Conservation (phyloP, 768 basidiomycete species). For the Holtermanniella nyarrowii region DNA sequence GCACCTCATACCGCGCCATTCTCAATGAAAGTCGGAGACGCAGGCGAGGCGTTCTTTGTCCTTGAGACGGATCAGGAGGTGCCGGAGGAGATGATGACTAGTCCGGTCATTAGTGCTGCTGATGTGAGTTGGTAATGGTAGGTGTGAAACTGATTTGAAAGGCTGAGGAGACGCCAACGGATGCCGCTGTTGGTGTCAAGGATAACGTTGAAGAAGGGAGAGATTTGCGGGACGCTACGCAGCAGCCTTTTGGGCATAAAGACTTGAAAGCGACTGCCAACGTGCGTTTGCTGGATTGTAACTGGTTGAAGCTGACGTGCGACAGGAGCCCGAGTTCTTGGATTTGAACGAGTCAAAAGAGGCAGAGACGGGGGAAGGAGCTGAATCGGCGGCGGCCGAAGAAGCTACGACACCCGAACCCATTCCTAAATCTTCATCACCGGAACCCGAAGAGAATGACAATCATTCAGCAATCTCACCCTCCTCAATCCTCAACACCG, state of each 20-base stretch:
- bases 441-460: neutral
- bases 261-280: neutral
- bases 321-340: slow-evolving; percentile 58
- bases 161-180: slow-evolving; percentile 1
- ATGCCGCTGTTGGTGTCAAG: neutral
- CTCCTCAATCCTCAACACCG: slow-evolving; percentile 28
- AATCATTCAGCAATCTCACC: slow-evolving; percentile 17
- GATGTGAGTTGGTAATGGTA: slow-evolving; percentile 21
- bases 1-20: slow-evolving; percentile 56
- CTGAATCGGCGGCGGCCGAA: neutral
- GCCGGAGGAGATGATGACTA: slow-evolving; percentile 84
- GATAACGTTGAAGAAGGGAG: neutral
- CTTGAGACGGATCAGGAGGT: slow-evolving; percentile 94
- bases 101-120: slow-evolving; percentile 57
- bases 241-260: slow-evolving; percentile 30
- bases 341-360: slow-evolving; percentile 57
- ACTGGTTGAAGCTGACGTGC: too few relatives aligned
- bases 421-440: neutral
- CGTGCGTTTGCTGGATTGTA: too few relatives aligned
- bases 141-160: neutral
- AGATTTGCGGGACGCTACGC: slow-evolving; percentile 9
- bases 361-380: neutral
- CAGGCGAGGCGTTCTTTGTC: slow-evolving; percentile 97
- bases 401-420: neutral
- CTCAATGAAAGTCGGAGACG: slow-evolving; percentile 96